These are phyloP conservation scores for Pulveroboletus frians DNA, from an alignment of 768 basidiomycete species.

Conservation along the genomic window DNA sequence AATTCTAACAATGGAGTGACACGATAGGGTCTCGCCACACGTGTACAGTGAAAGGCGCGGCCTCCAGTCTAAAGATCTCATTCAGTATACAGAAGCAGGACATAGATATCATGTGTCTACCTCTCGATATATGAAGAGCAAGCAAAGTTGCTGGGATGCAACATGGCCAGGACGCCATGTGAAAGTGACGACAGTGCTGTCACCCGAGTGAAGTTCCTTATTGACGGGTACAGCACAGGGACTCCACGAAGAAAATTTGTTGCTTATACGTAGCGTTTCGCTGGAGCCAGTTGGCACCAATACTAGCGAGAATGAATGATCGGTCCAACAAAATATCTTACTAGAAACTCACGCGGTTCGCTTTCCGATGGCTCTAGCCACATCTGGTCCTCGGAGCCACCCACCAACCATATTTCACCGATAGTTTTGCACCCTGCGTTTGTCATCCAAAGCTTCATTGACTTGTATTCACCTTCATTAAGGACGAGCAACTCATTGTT, in stretches of 20 bases:
- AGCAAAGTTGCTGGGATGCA: slow-evolving; percentile 47
- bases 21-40: slow-evolving; percentile 50
- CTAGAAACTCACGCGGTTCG: slow-evolving; percentile 13
- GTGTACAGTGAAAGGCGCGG: slow-evolving; percentile 52
- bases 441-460: slow-evolving; percentile 50
- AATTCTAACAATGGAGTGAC: slow-evolving; percentile 57
- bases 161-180: slow-evolving; percentile 46
- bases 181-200: slow-evolving; percentile 47
- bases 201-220: slow-evolving; percentile 40
- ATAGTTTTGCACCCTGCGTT: slow-evolving; percentile 63
- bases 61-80: slow-evolving; percentile 41
- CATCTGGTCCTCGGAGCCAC: slow-evolving; percentile 57
- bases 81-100: background rate
- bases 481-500: slow-evolving; percentile 50
- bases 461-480: slow-evolving; percentile 63
- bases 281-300: slow-evolving; percentile 12
- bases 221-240: slow-evolving; percentile 46
- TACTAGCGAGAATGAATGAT: slow-evolving; percentile 13
- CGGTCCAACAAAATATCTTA: background rate
- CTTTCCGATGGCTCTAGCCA: slow-evolving; percentile 39
- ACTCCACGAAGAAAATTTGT: slow-evolving; percentile 44
- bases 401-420: slow-evolving; percentile 66
- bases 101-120: slow-evolving; percentile 29
- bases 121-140: slow-evolving; percentile 67
- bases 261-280: slow-evolving; percentile 44